Evolutionary conservation across 257 asterid genomes (phyloP).

Genomic region (Gynochthodes officinalis): DNA sequence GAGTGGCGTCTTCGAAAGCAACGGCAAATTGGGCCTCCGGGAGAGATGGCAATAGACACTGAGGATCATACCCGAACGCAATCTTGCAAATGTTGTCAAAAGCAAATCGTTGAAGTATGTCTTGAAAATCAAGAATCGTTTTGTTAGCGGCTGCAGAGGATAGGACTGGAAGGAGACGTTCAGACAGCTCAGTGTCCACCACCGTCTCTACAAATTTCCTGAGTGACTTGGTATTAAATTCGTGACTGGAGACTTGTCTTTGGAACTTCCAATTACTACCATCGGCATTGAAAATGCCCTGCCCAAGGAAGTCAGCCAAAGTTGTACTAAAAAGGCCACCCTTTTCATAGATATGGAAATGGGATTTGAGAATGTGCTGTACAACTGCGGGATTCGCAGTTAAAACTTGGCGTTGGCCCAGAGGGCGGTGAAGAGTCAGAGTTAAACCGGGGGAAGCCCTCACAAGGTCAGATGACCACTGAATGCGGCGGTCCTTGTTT

Average conservation of each 20-base stretch:
- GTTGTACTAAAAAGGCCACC: conserved; percentile 31
- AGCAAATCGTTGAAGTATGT: conserved; percentile 58
- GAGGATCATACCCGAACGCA: conserved; percentile 70
- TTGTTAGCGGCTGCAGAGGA: conserved; percentile 8
- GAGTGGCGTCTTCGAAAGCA: conserved; percentile 44
- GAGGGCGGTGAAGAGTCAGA: conserved; percentile 56
- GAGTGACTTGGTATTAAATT: conserved; percentile 54
- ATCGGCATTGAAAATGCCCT: conserved; percentile 62
- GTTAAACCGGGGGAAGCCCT: conserved; percentile 39
- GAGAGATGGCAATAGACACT: conserved; percentile 36
- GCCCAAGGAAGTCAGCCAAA: conserved; percentile 54
- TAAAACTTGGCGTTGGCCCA: conserved; percentile 36
- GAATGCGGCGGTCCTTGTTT: conserved; percentile 40
- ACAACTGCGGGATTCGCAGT: conserved; percentile 67
- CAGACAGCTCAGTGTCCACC: conserved; percentile 45
- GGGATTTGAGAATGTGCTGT: conserved; percentile 54
- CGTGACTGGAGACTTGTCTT: conserved; percentile 56
- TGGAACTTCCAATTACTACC: conserved; percentile 58
- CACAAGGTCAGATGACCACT: conserved; percentile 51
- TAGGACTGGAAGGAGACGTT: conserved; percentile 49
- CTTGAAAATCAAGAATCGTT: conserved; percentile 48
- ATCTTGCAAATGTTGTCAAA: conserved; percentile 64
- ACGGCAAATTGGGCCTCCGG: conserved; percentile 46
- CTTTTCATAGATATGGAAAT: conserved; percentile 47
- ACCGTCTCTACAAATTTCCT: conserved; percentile 50